Percentiles rank a stretch among this genome's conserved stretches.
Conservation (phyloP, 768 basidiomycete species). For the Boletus rufocinnamomeus region DNA sequence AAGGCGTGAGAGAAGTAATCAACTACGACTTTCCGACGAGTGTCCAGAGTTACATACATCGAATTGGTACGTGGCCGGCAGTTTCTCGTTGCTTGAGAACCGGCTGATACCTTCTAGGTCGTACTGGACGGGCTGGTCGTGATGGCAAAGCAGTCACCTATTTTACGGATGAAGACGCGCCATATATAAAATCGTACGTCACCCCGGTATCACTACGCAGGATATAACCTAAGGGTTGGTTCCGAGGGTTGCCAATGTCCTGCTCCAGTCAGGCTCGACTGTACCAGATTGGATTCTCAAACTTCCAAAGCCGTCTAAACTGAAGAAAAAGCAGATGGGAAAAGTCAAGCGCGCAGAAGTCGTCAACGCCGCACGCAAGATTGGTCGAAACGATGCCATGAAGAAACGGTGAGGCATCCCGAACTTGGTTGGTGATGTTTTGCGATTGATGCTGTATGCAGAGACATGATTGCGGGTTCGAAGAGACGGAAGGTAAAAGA, state of each 20-base stretch:
- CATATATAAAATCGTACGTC: slow-evolving; percentile 83
- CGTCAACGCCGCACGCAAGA: slow-evolving; percentile 67
- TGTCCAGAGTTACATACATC: slow-evolving; percentile 93
- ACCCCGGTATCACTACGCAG: slow-evolving; percentile 1
- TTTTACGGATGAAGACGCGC: slow-evolving; percentile 92
- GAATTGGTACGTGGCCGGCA: slow-evolving; percentile 64
- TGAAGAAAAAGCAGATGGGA: slow-evolving; percentile 83
- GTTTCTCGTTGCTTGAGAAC: neutral
- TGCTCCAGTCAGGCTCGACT: slow-evolving; percentile 84
- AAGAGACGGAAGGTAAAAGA: slow-evolving; percentile 60
- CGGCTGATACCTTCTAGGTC: slow-evolving; percentile 50
- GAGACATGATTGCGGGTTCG: slow-evolving; percentile 79
- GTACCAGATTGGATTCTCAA: slow-evolving; percentile 97
- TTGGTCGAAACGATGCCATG: slow-evolving; percentile 69
- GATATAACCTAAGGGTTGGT: slow-evolving; percentile 10
- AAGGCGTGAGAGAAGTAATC: slow-evolving; percentile 89
- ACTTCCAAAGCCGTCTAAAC: slow-evolving; percentile 89
- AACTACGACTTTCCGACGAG: slow-evolving; percentile 98
- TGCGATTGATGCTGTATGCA: slow-evolving; percentile 28
- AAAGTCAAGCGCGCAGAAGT: slow-evolving; percentile 77
- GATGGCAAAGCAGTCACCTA: slow-evolving; percentile 94
- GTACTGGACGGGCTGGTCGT: slow-evolving; percentile 92
- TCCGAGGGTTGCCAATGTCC: slow-evolving; percentile 89
- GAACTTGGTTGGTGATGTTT: neutral
- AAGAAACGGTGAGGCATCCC: slow-evolving; percentile 59